Percentiles rank a stretch among this genome's conserved stretches.
phyloP scores from a whole-genome alignment of 1,284 basidiomycete genomes.

The Leccinum fallax region DNA sequence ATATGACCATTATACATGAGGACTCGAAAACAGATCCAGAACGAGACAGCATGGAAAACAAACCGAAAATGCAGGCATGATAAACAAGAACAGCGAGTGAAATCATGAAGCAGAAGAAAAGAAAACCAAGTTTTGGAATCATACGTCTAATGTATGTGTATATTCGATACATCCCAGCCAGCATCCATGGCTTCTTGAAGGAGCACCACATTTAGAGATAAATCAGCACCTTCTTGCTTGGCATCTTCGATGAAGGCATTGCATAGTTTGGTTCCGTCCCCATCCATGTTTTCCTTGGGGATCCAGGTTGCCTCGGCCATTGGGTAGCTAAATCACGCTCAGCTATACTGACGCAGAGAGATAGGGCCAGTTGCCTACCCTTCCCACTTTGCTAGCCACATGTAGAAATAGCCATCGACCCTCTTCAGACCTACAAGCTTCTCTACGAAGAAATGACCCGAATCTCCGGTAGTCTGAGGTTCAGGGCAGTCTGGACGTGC shows the following conservation, averaged over 20 bases:
- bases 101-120: not conserved
- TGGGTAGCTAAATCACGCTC: conserved; percentile 23
- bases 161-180: conserved; percentile 13
- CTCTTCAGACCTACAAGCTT: conserved; percentile 37
- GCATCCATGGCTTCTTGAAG: conserved; percentile 22
- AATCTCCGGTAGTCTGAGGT: conserved; percentile 1
- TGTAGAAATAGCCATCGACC: conserved; percentile 12
- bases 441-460: conserved; percentile 33
- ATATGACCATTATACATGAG: not conserved
- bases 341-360: not conserved
- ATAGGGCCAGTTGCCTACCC: conserved; percentile 30
- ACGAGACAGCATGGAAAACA: not conserved
- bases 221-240: conserved; percentile 18
- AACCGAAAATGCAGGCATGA: not conserved
- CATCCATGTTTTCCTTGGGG: conserved; percentile 30
- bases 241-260: conserved; percentile 23
- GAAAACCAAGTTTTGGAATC: not conserved
- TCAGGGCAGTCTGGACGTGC: conserved; percentile 30
- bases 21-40: not conserved
- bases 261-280: conserved; percentile 16
- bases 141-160: no score
- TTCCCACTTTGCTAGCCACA: conserved; percentile 42
- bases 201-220: conserved; percentile 14
- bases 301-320: conserved; percentile 34
- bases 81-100: not conserved